Evolutionary conservation across 306 rosid species (phyloP).

Genomic region (barrel medic (Medicago truncatula)): DNA sequence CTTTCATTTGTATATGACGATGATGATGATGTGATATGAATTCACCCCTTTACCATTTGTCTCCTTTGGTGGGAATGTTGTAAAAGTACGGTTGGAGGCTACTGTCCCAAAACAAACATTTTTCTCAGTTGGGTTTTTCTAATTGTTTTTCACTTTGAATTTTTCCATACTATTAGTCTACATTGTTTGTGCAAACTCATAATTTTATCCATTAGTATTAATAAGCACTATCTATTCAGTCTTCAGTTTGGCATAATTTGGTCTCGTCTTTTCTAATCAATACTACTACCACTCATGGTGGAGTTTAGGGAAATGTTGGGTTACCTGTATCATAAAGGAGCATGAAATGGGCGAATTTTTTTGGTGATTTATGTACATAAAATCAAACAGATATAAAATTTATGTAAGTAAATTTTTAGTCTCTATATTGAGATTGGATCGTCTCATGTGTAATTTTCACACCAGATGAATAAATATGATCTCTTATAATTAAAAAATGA

Average conservation of each 20-base stretch:
- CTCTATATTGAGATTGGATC: too few species aligned
- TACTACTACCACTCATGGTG: too few species aligned
- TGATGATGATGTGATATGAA: slow-evolving; percentile 5
- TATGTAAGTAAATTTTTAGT: too few species aligned
- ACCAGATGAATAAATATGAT: too few species aligned
- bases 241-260: neutral
- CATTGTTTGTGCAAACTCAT: neutral
- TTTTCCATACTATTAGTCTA: neutral
- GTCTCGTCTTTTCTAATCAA: too few species aligned
- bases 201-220: neutral
- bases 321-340: too few species aligned
- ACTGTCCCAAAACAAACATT: neutral
- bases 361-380: too few species aligned
- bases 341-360: too few species aligned
- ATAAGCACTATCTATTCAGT: neutral
- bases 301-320: too few species aligned
- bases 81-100: slow-evolving; percentile 10
- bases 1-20: slow-evolving; percentile 14
- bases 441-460: too few species aligned
- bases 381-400: too few species aligned
- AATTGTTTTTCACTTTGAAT: neutral
- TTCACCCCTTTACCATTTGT: neutral
- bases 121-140: neutral
- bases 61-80: slow-evolving; percentile 1
- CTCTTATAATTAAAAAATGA: too few species aligned